phyloP scores from a whole-genome alignment of 306 rosid species.

The Gastrolobium villosum region DNA sequence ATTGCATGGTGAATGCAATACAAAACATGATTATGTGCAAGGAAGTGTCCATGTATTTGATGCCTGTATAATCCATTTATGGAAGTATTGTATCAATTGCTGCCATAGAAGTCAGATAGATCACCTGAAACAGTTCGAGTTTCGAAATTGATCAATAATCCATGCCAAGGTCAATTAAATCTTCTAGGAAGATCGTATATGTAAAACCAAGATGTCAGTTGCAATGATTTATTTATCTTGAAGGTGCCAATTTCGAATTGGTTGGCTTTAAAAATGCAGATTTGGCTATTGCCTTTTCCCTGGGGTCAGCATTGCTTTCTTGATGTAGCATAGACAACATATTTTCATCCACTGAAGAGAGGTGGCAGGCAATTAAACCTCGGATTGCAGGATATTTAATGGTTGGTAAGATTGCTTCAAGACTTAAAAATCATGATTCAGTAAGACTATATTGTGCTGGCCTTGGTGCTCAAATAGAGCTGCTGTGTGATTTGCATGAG shows the following conservation, averaged over 20 bases:
- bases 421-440: constrained; percentile 79
- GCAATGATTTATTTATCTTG: constrained; percentile 91
- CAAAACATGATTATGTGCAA: constrained; percentile 56
- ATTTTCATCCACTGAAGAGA: constrained; percentile 90
- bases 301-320: constrained; percentile 98
- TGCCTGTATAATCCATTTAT: constrained; percentile 59
- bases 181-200: constrained; percentile 85
- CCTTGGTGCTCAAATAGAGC: constrained; percentile 78
- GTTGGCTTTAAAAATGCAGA: constrained; percentile 99
- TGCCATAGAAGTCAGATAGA: constrained; percentile 69
- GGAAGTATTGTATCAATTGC: constrained; percentile 62
- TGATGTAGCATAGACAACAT: constrained; percentile 96
- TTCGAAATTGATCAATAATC: constrained; percentile 86
- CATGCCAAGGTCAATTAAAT: constrained; percentile 88
- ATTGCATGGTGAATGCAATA: constrained; percentile 46
- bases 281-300: constrained; percentile 95
- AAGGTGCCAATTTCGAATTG: constrained; percentile 99
- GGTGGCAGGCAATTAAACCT: constrained; percentile 87
- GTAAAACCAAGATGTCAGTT: constrained; percentile 97
- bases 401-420: constrained; percentile 99
- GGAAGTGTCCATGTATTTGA: constrained; percentile 57
- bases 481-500: constrained; percentile 71
- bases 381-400: constrained; percentile 90
- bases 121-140: constrained; percentile 67
- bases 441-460: constrained; percentile 74